Evolutionary conservation across 805 yeast genomes (phyloP).

Genomic region (Ogataea methanolica): DNA sequence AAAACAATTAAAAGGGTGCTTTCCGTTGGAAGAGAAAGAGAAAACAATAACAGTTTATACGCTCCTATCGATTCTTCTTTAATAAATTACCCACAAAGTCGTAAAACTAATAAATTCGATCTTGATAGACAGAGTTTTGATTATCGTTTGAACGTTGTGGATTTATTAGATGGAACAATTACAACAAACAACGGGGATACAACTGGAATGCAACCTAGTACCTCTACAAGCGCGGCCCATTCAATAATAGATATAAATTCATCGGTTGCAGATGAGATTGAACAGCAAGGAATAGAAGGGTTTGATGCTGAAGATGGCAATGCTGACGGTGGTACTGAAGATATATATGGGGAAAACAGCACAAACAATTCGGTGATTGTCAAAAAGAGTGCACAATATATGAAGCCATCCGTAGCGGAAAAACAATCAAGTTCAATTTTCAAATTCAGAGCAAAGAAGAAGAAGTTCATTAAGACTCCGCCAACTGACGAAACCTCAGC

Average conservation of each 20-base stretch:
- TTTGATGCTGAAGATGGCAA: too few species aligned
- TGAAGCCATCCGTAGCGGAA: too few species aligned
- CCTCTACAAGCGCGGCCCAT: not conserved
- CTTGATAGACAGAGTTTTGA: not conserved
- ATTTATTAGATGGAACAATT: not conserved
- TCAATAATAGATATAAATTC: not conserved
- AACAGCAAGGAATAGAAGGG: too few species aligned
- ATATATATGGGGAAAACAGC: too few species aligned
- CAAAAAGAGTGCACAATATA: not conserved
- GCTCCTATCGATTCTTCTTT: too few species aligned
- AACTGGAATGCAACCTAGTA: too few species aligned
- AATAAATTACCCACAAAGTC: too few species aligned
- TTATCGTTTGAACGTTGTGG: not conserved
- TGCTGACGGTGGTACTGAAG: too few species aligned
- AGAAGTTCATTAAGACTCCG: not conserved
- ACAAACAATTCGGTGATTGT: not conserved
- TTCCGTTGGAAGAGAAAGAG: too few species aligned
- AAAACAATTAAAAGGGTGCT: not conserved
- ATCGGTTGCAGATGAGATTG: not conserved
- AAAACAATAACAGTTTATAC: too few species aligned
- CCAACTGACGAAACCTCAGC: not conserved
- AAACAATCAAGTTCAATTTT: not conserved
- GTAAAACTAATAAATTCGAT: too few species aligned
- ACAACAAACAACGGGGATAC: not conserved
- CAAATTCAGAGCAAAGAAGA: constrained; percentile 2